Base-by-base conservation (phyloP, 1,284 basidiomycete species). In the Melampsora occidentalis region DNA sequence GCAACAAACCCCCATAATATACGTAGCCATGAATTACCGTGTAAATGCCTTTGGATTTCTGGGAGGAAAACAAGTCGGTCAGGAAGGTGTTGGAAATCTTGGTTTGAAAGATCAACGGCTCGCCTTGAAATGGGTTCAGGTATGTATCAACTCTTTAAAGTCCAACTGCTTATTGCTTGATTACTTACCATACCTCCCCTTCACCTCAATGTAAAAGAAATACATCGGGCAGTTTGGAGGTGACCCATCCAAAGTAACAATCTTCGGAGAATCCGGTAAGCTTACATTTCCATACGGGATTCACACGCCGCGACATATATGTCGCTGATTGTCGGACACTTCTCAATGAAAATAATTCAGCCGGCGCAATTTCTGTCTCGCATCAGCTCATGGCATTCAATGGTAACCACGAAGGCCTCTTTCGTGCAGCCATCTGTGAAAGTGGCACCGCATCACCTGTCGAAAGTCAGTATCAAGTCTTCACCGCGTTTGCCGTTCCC, bases 71-170 rank as follows among this genome's bases (percentile, higher is more conserved):
- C 31, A 42, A 7, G 71, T 73, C 5, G 25, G n/a, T 22, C 65
- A 64, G 18, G 64, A 6, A 18, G 71, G 71, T 3, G 14, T 69
- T 14, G 71, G 35, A 0, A 73, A 73, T 64, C 33, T 61, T 33
- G 71, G 71, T 25, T 31, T 73, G 20, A 66, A 69, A n/a, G 71
- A 73, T 35, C 71, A 73, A 53, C 63, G 51, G 51, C 35, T 66
- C 18, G 64, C 63, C 12, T 7, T 73, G 22, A 14, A 65, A 22
- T 73, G 71, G 71, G 64, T 73, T 20, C 16, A 73, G 35, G 35
- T 42, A 16, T 20, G 42, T 39, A 46, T 46, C 14, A 1, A 46
- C 42, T 59, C n/a, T 28, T 20, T 5, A 1, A 31, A 59, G 22
- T 28, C 28, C 28, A 28, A 28, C 28, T 28, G 9, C 20, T 59